Percentiles rank a stretch among this genome's conserved stretches.
phyloP scores from a whole-genome alignment of 1,284 basidiomycete genomes.

The Exsudoporus floridanus region DNA sequence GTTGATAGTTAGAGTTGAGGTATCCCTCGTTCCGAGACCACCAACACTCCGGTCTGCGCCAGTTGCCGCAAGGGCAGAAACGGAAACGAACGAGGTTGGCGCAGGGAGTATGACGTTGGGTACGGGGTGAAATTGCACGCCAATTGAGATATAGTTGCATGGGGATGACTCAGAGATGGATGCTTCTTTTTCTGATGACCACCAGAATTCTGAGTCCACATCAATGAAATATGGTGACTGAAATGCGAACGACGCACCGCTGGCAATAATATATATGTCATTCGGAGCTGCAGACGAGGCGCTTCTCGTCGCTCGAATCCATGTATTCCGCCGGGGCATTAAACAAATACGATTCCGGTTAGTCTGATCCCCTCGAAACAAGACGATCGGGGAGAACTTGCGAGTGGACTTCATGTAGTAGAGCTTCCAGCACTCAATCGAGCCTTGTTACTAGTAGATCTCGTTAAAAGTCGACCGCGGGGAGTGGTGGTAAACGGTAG shows the following conservation, averaged over 20 bases:
- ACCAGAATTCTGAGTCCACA: slow-evolving; percentile 38
- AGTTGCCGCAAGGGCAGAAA: slow-evolving; percentile 56
- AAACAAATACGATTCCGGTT: slow-evolving; percentile 30
- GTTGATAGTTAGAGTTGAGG: slow-evolving; percentile 68
- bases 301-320: slow-evolving; percentile 63
- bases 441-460: neutral
- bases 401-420: slow-evolving; percentile 57
- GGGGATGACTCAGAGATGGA: slow-evolving; percentile 66
- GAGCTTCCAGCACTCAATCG: slow-evolving; percentile 35
- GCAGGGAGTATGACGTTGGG: slow-evolving; percentile 11
- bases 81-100: slow-evolving; percentile 58
- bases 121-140: slow-evolving; percentile 46
- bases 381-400: slow-evolving; percentile 44
- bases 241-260: slow-evolving; percentile 60
- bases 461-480: neutral
- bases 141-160: slow-evolving; percentile 85
- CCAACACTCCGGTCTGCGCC: slow-evolving; percentile 78
- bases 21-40: slow-evolving; percentile 70
- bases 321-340: slow-evolving; percentile 29
- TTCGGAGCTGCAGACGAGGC: slow-evolving; percentile 70
- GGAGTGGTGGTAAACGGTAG: no score
- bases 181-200: slow-evolving; percentile 41
- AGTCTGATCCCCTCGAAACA: slow-evolving; percentile 37
- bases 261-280: slow-evolving; percentile 64
- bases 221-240: neutral